Evolutionary conservation across 31 red algal species (phyloP).

Genomic region (Bonnemaisonia californica): DNA sequence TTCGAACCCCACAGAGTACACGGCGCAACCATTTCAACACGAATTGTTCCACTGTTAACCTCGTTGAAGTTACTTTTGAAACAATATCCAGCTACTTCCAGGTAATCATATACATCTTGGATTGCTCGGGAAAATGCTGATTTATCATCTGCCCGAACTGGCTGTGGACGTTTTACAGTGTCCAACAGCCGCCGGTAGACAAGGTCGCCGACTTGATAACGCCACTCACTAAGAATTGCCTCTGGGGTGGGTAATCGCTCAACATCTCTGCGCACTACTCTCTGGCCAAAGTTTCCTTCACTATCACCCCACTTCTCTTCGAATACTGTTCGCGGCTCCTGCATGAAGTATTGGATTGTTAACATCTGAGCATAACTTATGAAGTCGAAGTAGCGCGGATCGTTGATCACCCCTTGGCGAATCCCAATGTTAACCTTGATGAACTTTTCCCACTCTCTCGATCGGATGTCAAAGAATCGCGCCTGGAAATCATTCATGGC

Average conservation of each 20-base stretch:
- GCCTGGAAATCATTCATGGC: slow-evolving; percentile 53
- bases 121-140: not conserved
- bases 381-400: slow-evolving; percentile 65
- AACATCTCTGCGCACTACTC: slow-evolving; percentile 16
- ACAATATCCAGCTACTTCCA: slow-evolving; percentile 15
- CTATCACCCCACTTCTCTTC: slow-evolving; percentile 10
- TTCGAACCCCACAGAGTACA: slow-evolving; percentile 24
- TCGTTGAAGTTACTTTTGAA: not conserved
- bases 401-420: slow-evolving; percentile 41
- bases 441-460: slow-evolving; percentile 36
- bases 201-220: not conserved
- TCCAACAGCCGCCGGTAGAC: too few relatives aligned
- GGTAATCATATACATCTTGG: not conserved
- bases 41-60: not conserved
- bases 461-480: slow-evolving; percentile 40
- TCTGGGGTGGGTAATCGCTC: not conserved
- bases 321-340: slow-evolving; percentile 14
- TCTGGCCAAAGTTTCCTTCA: not conserved
- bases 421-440: slow-evolving; percentile 26
- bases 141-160: not conserved
- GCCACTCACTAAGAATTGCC: slow-evolving; percentile 7
- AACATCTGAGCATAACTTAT: slow-evolving; percentile 38
- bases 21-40: slow-evolving; percentile 28
- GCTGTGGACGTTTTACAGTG: slow-evolving; percentile 22
- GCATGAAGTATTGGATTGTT: slow-evolving; percentile 3